Evolutionary conservation across 805 yeast genomes (phyloP).

Genomic region (Kluyveromyces lactis): DNA sequence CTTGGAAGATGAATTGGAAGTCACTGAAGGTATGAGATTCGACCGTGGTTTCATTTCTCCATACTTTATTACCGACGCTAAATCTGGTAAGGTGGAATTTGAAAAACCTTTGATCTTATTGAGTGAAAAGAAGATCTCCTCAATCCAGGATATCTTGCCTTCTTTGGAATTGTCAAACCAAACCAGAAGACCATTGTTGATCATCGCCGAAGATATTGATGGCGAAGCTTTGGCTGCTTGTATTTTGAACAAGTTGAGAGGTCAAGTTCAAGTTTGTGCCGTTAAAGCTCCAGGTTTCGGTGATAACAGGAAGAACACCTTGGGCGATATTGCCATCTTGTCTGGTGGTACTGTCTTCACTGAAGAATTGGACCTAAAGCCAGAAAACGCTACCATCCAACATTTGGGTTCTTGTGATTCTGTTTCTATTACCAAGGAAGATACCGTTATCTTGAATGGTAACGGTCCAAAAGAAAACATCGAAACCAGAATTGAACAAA

Average conservation of each 20-base stretch:
- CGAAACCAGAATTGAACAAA: constrained; percentile 85
- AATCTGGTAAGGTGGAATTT: constrained; percentile 87
- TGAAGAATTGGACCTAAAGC: constrained; percentile 91
- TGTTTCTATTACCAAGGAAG: constrained; percentile 88
- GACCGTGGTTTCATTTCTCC: constrained; percentile 97
- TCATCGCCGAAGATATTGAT: constrained; percentile 91
- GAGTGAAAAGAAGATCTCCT: constrained; percentile 86
- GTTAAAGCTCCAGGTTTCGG: constrained; percentile 99
- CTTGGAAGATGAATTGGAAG: constrained; percentile 90
- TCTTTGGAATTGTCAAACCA: constrained; percentile 89
- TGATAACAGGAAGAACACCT: constrained; percentile 93
- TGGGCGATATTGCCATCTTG: constrained; percentile 90
- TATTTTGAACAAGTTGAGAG: constrained; percentile 92
- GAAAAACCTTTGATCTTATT: constrained; percentile 85
- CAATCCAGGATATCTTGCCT: constrained; percentile 87
- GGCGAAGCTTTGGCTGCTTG: constrained; percentile 99
- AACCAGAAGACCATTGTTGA: constrained; percentile 84
- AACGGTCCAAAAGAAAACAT: constrained; percentile 78
- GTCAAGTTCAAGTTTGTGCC: constrained; percentile 95
- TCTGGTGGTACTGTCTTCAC: constrained; percentile 85
- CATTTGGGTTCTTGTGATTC: constrained; percentile 89
- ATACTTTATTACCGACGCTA: constrained; percentile 90
- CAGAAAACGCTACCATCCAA: constrained; percentile 87
- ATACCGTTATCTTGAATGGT: constrained; percentile 89
- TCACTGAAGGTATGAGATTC: constrained; percentile 97